Conservation (phyloP, 345 rosid species). For the Euphorbia pulcherrima region DNA sequence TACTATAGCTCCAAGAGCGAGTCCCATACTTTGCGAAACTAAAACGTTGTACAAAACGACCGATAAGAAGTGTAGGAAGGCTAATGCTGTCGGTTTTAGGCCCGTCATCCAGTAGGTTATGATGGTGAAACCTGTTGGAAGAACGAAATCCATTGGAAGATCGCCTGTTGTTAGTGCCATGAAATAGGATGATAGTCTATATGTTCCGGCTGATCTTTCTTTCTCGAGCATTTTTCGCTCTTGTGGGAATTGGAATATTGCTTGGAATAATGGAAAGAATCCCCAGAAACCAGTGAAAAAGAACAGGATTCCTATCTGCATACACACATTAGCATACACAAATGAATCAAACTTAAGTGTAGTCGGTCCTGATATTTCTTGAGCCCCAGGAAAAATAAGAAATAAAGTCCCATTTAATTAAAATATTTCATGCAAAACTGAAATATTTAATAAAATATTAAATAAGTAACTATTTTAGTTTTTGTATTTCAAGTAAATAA, state of each 20-base stretch:
- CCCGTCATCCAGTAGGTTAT: conserved; percentile 78
- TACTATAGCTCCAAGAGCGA: conserved; percentile 52
- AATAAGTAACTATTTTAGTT: no score
- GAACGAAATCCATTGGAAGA: conserved; percentile 72
- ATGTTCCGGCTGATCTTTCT: conserved; percentile 82
- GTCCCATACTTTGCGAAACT: conserved; percentile 50
- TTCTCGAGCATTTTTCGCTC: conserved; percentile 77
- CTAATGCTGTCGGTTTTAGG: conserved; percentile 31
- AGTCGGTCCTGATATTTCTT: no score
- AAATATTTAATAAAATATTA: no score
- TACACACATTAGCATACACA: not conserved
- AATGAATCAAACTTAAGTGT: no score
- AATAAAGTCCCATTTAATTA: no score
- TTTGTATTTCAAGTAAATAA: no score
- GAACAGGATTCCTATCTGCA: conserved; percentile 75
- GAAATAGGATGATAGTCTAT: conserved; percentile 78
- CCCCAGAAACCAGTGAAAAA: conserved; percentile 63
- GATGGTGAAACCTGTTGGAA: conserved; percentile 48
- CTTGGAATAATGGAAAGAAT: conserved; percentile 64
- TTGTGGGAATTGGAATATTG: conserved; percentile 76
- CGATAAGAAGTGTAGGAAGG: conserved; percentile 45
- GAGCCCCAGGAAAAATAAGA: no score
- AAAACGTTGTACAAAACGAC: conserved; percentile 37
- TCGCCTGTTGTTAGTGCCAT: conserved; percentile 53
- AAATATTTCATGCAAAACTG: no score